Evolutionary conservation across 495 filamentous ascomycete genomes (phyloP).

Genomic region (Penicillium ochrochloron): DNA sequence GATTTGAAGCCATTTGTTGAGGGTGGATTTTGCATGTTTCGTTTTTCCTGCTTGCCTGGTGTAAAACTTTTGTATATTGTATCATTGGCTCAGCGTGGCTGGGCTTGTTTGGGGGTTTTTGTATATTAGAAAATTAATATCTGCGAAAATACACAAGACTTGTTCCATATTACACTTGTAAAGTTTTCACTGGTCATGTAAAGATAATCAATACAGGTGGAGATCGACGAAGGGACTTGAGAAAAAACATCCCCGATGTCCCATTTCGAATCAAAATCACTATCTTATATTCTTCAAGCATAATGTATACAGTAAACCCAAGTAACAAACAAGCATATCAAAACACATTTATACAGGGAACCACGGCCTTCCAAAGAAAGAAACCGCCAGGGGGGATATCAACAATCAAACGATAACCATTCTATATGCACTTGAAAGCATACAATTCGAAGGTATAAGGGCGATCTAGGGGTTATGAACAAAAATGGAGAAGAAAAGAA

Average conservation of each 20-base stretch:
- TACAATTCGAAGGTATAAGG: slow-evolving; percentile 15
- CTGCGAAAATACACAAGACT: not conserved
- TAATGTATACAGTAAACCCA: not conserved
- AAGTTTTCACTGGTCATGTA: not conserved
- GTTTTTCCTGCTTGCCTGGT: not conserved
- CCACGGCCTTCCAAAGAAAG: not conserved
- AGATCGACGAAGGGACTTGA: not conserved
- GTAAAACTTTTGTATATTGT: not conserved
- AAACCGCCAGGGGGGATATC: slow-evolving; percentile 15
- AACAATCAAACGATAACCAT: slow-evolving; percentile 14
- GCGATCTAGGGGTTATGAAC: slow-evolving; percentile 22
- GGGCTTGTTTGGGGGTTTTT: not conserved
- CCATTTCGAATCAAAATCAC: not conserved
- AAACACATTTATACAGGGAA: slow-evolving; percentile 5
- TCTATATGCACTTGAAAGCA: slow-evolving; percentile 18
- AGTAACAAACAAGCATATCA: slow-evolving; percentile 6
- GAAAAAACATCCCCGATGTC: not conserved
- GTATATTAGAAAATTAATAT: slow-evolving; percentile 15
- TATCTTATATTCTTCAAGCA: not conserved
- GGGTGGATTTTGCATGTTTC: not conserved
- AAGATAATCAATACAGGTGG: not conserved
- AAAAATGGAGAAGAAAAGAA: not conserved
- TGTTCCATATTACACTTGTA: not conserved
- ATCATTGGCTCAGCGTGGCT: slow-evolving; percentile 4
- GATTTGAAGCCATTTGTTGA: slow-evolving; percentile 22